Evolutionary conservation across 2,329 filamentous ascomycete species (phyloP).

Genomic region (Calycina herbarum): DNA sequence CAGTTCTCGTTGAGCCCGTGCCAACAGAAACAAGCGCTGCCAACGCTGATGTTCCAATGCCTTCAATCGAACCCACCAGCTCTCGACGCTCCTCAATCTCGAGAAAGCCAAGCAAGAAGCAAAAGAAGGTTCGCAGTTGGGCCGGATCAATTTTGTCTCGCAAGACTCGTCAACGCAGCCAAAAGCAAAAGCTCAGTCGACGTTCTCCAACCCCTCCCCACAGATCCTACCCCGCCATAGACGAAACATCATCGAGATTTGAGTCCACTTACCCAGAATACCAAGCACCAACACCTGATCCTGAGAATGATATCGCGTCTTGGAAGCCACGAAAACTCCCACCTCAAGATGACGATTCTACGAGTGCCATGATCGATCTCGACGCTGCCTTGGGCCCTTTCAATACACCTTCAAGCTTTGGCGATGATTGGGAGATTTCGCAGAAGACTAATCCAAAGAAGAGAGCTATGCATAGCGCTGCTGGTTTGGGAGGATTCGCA

Average conservation of each 20-base stretch:
- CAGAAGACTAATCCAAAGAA: conserved; percentile 58
- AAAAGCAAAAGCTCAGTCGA: conserved; percentile 43
- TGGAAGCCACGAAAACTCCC: conserved; percentile 43
- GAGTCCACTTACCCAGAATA: conserved; percentile 24
- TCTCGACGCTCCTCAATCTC: conserved; percentile 34
- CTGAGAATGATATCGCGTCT: conserved; percentile 34
- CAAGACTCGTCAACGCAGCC: conserved; percentile 46
- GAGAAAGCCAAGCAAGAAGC: conserved; percentile 48
- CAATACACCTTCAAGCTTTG: conserved; percentile 70
- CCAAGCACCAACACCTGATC: conserved; percentile 21
- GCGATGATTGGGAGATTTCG: conserved; percentile 66
- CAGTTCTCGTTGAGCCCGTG: conserved; percentile 18
- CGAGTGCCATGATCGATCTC: conserved; percentile 84
- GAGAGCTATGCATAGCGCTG: conserved; percentile 74
- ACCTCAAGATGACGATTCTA: conserved; percentile 57
- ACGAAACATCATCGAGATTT: conserved; percentile 26
- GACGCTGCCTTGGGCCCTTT: conserved; percentile 92
- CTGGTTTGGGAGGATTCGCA: conserved; percentile 66
- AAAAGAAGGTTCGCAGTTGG: conserved; percentile 73
- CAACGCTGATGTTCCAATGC: conserved; percentile 27
- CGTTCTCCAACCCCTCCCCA: conserved; percentile 47
- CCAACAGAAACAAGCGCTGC: conserved; percentile 18
- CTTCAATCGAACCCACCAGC: conserved; percentile 27
- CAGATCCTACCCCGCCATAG: conserved; percentile 35
- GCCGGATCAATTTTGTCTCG: conserved; percentile 51